These are phyloP conservation scores for Dipteronia sinensis DNA, from an alignment of 345 rosid genomes.

Conservation along the genomic window DNA sequence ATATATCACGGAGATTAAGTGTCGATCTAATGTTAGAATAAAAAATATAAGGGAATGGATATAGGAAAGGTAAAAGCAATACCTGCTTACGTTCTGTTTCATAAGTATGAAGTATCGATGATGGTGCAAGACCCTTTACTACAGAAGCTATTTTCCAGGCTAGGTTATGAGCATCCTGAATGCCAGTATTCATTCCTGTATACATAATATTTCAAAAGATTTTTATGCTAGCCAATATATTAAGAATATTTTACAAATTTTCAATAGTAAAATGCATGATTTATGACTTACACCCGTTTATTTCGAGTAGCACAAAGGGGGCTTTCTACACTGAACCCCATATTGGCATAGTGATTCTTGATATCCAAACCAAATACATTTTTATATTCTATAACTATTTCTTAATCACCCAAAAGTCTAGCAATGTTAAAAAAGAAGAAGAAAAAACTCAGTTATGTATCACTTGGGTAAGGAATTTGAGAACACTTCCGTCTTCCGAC, in stretches of 20 bases:
- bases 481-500: neutral
- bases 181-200: slow-evolving; percentile 97
- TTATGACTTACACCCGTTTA: neutral
- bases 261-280: neutral
- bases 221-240: neutral
- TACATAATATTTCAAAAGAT: neutral
- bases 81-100: slow-evolving; percentile 92
- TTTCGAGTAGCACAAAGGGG: neutral
- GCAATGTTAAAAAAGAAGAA: neutral
- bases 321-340: neutral
- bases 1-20: slow-evolving; percentile 26
- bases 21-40: slow-evolving; percentile 23
- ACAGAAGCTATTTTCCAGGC: slow-evolving; percentile 93
- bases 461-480: neutral
- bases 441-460: neutral
- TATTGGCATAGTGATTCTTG: neutral
- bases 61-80: slow-evolving; percentile 31
- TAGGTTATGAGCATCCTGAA: slow-evolving; percentile 96
- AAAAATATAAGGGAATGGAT: slow-evolving; percentile 5
- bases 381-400: neutral
- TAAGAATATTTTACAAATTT: neutral
- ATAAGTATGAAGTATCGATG: slow-evolving; percentile 69
- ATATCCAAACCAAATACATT: neutral
- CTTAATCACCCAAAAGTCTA: neutral
- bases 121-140: slow-evolving; percentile 57